Evolutionary conservation across 176 grass and related monocot species (phyloP).

Genomic region (Puya raimondii): DNA sequence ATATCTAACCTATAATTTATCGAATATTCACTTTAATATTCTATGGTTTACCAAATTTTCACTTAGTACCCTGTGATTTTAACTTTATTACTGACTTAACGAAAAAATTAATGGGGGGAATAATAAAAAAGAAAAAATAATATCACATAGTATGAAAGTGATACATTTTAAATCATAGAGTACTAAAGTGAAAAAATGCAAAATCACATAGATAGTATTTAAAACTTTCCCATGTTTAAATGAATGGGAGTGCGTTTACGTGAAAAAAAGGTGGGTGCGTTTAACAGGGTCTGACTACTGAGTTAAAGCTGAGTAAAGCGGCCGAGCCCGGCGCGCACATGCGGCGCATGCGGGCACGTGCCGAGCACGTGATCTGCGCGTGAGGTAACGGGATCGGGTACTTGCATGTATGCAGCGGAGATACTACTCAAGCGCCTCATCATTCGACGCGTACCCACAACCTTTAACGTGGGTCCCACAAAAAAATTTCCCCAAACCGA

Average conservation of each 20-base stretch:
- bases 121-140: too few relatives aligned
- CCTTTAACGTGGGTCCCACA: background rate
- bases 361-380: background rate
- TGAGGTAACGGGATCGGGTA: background rate
- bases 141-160: too few relatives aligned
- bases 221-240: too few relatives aligned
- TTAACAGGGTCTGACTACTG: background rate
- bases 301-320: background rate
- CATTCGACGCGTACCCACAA: constrained; percentile 15
- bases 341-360: background rate
- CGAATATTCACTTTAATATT: too few relatives aligned
- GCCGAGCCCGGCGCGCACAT: background rate
- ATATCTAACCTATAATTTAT: too few relatives aligned
- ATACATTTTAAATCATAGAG: too few relatives aligned
- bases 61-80: too few relatives aligned
- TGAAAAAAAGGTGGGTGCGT: background rate
- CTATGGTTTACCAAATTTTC: too few relatives aligned
- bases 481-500: constrained; percentile 10
- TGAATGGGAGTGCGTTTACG: background rate
- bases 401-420: background rate
- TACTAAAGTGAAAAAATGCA: too few relatives aligned
- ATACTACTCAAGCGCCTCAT: background rate
- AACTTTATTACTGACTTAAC: too few relatives aligned
- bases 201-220: too few relatives aligned
- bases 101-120: too few relatives aligned